Evolutionary conservation across 2,329 filamentous ascomycete genomes (phyloP), one percentile per base, ranked within the genome.

Genomic region (Fusarium solani-melongenae): DNA sequence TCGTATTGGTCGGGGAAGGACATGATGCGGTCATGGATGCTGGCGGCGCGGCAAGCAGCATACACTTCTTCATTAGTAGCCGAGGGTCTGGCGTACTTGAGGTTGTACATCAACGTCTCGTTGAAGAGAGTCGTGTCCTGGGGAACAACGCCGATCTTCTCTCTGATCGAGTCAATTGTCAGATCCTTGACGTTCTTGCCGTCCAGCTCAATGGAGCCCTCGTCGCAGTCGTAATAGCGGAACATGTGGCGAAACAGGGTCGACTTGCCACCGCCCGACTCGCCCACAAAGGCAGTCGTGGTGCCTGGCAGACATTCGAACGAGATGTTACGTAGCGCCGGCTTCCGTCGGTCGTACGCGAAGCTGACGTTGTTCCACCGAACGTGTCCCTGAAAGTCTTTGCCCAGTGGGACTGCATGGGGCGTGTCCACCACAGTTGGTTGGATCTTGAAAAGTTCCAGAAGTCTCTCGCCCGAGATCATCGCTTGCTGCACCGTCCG

Each of bases 81-180:
- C 31, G 88, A 83, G 49, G 94, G 93, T 73, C 96, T 96, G 68
- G 95, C 95, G 80, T 98, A 98, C 81, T 92, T 93, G 70, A 98
- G 86, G 80, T 98, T 98, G 84, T 97, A 98, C 94, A 98, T 96
- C 72, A 98, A 85, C 1, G 93, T 93, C 81, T 98, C 95, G 81
- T 98, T 98, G 88, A 98, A 98, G 51, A 98, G 87, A 7, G 97
- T 93, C 6, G 96, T 98, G 78, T 99, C 96, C 82, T 99, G 96
- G 1, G 96, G 96, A 8, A 99, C 96, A 49, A 99, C 96, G 27
- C 96, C 96, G 78, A 99, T 98, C 80, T 95, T 93, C 68, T 90
- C 89, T 75, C 96, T 91, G 64, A 99, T 88, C n/a, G 95, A 98
- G 83, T 98, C 94, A 77, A 98, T 98, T 2, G 94, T 97, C 67